phyloP scores from a whole-genome alignment of 176 grass and related monocot species.

The Bonia amplexicaulis region DNA sequence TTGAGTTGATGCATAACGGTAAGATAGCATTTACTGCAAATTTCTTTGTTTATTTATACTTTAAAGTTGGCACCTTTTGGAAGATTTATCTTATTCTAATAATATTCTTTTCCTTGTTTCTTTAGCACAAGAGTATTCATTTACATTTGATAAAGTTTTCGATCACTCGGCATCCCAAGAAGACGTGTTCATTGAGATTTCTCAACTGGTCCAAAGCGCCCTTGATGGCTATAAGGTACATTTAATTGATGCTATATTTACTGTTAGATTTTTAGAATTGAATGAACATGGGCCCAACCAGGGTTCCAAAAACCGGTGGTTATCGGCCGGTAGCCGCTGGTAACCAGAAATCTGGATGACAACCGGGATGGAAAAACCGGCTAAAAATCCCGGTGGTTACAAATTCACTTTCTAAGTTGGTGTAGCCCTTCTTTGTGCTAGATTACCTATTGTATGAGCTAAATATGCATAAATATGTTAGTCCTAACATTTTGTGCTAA shows the following conservation, averaged over 20 bases:
- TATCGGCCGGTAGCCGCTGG: no score
- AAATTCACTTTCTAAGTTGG: no score
- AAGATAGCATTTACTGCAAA: neutral
- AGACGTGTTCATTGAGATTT: conserved; percentile 88
- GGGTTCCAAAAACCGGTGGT: no score
- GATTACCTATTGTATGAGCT: no score
- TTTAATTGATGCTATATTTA: neutral
- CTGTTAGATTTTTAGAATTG: neutral
- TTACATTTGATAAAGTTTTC: conserved; percentile 94
- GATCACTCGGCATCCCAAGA: conserved; percentile 74
- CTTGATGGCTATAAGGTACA: conserved; percentile 95
- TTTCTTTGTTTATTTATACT: neutral
- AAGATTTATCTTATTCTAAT: neutral
- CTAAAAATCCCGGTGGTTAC: no score
- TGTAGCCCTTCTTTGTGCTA: no score
- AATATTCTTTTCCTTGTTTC: neutral
- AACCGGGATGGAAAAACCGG: no score
- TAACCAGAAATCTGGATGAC: no score
- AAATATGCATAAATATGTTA: no score
- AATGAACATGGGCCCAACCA: neutral
- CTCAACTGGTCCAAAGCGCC: conserved; percentile 85
- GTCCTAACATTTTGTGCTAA: no score
- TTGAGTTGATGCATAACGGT: conserved; percentile 75
- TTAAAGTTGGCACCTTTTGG: neutral
- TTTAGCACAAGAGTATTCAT: conserved; percentile 74